phyloP scores from a whole-genome alignment of 2,329 filamentous ascomycete genomes.

The Talaromyces atroroseus region DNA sequence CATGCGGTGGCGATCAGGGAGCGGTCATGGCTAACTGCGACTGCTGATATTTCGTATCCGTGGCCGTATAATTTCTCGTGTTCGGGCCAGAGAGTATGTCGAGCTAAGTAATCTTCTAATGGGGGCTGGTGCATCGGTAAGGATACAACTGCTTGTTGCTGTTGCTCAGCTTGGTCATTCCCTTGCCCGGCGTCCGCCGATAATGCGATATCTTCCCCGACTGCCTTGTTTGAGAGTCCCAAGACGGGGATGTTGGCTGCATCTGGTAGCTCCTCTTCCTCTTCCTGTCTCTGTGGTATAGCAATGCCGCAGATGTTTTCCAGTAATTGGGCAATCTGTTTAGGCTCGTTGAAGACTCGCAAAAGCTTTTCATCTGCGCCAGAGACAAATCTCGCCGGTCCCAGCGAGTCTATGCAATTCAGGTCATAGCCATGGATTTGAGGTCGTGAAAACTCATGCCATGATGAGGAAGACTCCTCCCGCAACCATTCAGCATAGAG shows the following conservation, averaged over 20 bases:
- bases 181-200: constrained; percentile 28
- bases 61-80: constrained; percentile 96
- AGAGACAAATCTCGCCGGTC: constrained; percentile 73
- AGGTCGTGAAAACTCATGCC: constrained; percentile 93
- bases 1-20: constrained; percentile 82
- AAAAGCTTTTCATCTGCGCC: constrained; percentile 98
- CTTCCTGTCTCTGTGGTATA: constrained; percentile 17
- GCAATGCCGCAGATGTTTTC: constrained; percentile 60
- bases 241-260: constrained; percentile 92
- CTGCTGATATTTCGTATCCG: constrained; percentile 89
- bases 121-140: constrained; percentile 68
- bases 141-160: constrained; percentile 18
- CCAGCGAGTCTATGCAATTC: constrained; percentile 81
- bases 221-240: constrained; percentile 91
- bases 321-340: constrained; percentile 71
- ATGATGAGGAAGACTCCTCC: constrained; percentile 49
- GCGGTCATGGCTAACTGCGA: constrained; percentile 71
- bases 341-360: constrained; percentile 87
- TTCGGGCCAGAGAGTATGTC: constrained; percentile 92
- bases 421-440: constrained; percentile 98
- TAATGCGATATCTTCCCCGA: constrained; percentile 45
- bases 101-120: constrained; percentile 80
- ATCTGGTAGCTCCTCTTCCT: constrained; percentile 60
- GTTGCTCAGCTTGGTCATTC: constrained; percentile 17
- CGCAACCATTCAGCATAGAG: constrained; percentile 75